phyloP scores from a whole-genome alignment of 768 basidiomycete species.

The Calocybe cyanea region DNA sequence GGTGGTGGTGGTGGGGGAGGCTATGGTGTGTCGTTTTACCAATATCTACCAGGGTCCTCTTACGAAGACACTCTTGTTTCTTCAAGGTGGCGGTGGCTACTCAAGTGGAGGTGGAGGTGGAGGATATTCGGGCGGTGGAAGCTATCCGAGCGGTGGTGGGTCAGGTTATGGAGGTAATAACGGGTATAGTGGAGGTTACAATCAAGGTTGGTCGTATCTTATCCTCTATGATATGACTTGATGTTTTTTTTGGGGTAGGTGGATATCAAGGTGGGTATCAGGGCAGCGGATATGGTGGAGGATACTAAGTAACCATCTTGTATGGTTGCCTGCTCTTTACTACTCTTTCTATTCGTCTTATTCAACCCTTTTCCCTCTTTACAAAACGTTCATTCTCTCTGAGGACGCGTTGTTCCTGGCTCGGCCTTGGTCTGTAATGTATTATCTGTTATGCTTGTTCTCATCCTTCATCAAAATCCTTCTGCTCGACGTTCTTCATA shows the following conservation, averaged over 20 bases:
- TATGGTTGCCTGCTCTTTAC: not conserved
- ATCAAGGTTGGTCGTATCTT: constrained; percentile 19
- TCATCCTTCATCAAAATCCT: too few species aligned
- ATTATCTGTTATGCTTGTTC: too few species aligned
- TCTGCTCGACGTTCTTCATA: too few species aligned
- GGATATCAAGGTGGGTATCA: constrained; percentile 28
- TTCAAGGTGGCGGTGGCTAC: constrained; percentile 5
- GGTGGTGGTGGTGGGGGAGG: constrained; percentile 18
- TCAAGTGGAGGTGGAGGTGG: constrained; percentile 9
- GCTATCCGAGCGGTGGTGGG: constrained; percentile 2
- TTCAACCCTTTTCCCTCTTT: constrained; percentile 20
- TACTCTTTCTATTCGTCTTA: constrained; percentile 26
- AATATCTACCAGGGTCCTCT: not conserved
- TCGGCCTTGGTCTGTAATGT: too few species aligned
- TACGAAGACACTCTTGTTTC: not conserved
- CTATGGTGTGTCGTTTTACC: constrained; percentile 9
- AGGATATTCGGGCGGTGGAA: constrained; percentile 18
- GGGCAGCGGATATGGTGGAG: constrained; percentile 23
- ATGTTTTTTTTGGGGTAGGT: constrained; percentile 16
- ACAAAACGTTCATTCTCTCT: too few species aligned
- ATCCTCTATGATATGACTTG: constrained; percentile 11
- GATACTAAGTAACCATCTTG: constrained; percentile 25
- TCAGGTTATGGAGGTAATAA: constrained; percentile 12
- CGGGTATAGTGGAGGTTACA: constrained; percentile 17
- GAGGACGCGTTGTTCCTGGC: too few species aligned